Evolutionary conservation across 1,284 basidiomycete species (phyloP).

Genomic region (Rhodotorula sp.): DNA sequence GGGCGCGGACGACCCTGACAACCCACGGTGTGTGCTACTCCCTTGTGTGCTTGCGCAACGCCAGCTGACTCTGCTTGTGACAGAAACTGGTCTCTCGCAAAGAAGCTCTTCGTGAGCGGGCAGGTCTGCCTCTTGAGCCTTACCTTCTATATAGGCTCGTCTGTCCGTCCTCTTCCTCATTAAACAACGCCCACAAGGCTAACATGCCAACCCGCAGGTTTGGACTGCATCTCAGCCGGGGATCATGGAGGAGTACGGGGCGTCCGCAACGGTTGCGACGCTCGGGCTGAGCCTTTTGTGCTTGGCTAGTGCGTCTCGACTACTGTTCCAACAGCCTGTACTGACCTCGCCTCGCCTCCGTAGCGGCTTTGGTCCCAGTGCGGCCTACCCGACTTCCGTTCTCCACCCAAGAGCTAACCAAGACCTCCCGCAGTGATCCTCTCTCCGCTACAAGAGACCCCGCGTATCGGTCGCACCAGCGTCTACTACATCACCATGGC

Average conservation of each 20-base stretch:
- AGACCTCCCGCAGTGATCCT: constrained; percentile 4
- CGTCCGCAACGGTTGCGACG: constrained; percentile 24
- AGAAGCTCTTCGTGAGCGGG: too few species aligned
- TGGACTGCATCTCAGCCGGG: constrained; percentile 39
- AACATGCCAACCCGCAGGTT: neutral
- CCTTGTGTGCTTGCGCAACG: neutral
- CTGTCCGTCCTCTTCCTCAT: too few species aligned
- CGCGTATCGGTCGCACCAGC: constrained; percentile 44
- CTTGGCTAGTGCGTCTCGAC: constrained; percentile 20
- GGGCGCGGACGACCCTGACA: constrained; percentile 47
- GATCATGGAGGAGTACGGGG: constrained; percentile 38
- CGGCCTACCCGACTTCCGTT: too few species aligned
- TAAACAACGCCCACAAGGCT: neutral
- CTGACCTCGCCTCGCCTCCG: too few species aligned
- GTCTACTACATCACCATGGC: constrained; percentile 39
- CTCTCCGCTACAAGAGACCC: constrained; percentile 47
- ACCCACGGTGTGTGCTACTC: constrained; percentile 42
- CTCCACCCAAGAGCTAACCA: too few species aligned
- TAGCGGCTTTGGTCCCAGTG: too few species aligned
- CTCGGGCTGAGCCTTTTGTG: constrained; percentile 40
- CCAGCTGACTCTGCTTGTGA: neutral
- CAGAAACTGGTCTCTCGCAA: neutral
- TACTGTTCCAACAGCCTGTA: constrained; percentile 22
- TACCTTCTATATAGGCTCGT: neutral
- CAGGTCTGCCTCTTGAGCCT: neutral